Base-by-base conservation (phyloP, 1,139 yeast species). In the Candida glucosophila region DNA sequence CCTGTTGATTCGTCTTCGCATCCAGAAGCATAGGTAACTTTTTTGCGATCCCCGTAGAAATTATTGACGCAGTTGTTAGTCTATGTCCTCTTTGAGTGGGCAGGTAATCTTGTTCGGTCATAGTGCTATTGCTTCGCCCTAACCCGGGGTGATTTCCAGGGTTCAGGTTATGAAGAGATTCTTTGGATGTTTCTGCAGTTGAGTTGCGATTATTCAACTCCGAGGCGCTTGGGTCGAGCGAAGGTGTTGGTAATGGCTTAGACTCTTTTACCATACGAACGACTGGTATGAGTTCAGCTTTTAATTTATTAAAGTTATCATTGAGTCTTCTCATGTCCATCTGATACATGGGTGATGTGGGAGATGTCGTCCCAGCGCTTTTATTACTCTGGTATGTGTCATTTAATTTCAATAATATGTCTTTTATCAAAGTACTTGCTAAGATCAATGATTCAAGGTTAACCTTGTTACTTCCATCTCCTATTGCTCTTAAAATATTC, bases 231-330 rank as follows among this genome's bases (percentile, higher is more conserved):
- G 67, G 63, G 30, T 57, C 69, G 20, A 63, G 37, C 1, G 72
- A 67, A 3, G 78, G 77, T 0, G 74, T 67, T 0, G 78, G 78
- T 20, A 72, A 51, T 3, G 77, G 77, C 40, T 72, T 71, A 17
- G 63, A 57, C 32, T 71, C 77, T 33, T 72, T 71, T 11, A 69
- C 46, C 22, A 67, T 52, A 29, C 72, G 56, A 17, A 71, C 55
- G 15, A 71, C 61, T 1, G 77, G 77, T 22, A 67, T 55, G 38
- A 72, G 52, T 30, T 72, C 78, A 17, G 70, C 64, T 32, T 67
- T 64, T 33, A 72, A 48, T 38, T 65, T 61, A 24, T 52, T 52
- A 39, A 71, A 67, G 41, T 67, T 72, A 20, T 68, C 74, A 31
- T 56, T 59, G 27, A 71, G 47, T 31, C 44, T 50, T 32, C 54